phyloP scores from a whole-genome alignment of 352 stramenopile genomes.

The Pythium myriotylum region DNA sequence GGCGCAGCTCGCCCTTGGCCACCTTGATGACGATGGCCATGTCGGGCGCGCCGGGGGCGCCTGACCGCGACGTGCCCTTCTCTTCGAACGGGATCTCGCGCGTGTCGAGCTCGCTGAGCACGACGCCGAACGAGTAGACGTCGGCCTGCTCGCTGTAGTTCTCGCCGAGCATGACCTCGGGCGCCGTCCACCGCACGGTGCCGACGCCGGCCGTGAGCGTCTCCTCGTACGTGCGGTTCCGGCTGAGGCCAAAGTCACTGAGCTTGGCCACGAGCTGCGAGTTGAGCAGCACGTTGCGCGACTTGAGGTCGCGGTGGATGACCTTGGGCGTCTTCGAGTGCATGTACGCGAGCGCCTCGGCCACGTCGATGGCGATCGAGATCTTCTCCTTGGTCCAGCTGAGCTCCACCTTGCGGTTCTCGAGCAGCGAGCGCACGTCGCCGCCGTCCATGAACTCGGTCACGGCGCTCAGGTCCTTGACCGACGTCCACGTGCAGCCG shows the following conservation, averaged over 20 bases:
- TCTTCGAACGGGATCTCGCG: constrained; percentile 88
- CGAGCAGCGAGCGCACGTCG: constrained; percentile 80
- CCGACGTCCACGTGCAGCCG: constrained; percentile 81
- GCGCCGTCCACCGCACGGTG: constrained; percentile 85
- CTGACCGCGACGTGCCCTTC: constrained; percentile 60
- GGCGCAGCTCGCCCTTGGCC: constrained; percentile 77
- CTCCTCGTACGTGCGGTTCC: constrained; percentile 86
- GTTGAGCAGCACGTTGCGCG: constrained; percentile 53
- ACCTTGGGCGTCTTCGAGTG: constrained; percentile 83
- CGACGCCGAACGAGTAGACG: constrained; percentile 89
- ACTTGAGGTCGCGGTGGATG: constrained; percentile 63
- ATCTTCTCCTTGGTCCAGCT: constrained; percentile 86
- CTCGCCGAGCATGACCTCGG: constrained; percentile 87
- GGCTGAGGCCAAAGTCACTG: constrained; percentile 82
- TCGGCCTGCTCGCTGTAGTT: constrained; percentile 88
- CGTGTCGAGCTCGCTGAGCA: constrained; percentile 86
- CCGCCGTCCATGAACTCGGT: constrained; percentile 89
- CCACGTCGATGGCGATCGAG: constrained; percentile 82
- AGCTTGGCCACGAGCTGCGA: constrained; percentile 82
- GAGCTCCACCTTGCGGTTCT: constrained; percentile 82
- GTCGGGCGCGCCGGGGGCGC: constrained; percentile 44
- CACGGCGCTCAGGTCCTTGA: constrained; percentile 73
- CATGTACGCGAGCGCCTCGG: constrained; percentile 81
- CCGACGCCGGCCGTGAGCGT: constrained; percentile 82
- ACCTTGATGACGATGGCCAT: constrained; percentile 86